phyloP scores from a whole-genome alignment of 2,329 filamentous ascomycete genomes.

The Gliomastix tumulicola region DNA sequence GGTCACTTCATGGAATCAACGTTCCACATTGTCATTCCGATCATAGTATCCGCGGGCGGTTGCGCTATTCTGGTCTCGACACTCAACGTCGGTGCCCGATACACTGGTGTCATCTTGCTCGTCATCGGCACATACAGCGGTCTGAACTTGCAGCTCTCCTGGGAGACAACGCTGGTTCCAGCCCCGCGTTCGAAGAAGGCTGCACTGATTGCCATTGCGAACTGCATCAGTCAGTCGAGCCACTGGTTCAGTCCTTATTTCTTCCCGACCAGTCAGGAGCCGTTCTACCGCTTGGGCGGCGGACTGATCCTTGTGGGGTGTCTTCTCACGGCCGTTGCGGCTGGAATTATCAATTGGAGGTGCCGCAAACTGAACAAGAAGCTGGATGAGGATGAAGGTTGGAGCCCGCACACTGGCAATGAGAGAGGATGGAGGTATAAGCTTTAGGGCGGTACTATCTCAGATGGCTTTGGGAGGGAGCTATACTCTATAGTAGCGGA shows the following conservation, averaged over 20 bases:
- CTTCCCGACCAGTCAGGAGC: conserved; percentile 18
- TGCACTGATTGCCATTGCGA: conserved; percentile 32
- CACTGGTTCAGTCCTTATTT: conserved; percentile 36
- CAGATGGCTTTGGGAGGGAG: too few relatives aligned
- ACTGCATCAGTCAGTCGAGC: conserved; percentile 26
- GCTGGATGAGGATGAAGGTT: conserved; percentile 7
- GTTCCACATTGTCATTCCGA: conserved; percentile 29
- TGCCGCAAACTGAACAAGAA: conserved; percentile 14
- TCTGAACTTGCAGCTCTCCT: conserved; percentile 24
- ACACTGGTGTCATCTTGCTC: conserved; percentile 32
- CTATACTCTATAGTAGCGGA: too few relatives aligned
- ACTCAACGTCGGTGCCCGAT: conserved; percentile 29
- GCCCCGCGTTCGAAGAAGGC: conserved; percentile 30
- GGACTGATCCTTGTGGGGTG: conserved; percentile 17
- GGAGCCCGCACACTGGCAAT: not conserved
- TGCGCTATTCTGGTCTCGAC: conserved; percentile 33
- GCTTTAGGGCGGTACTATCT: too few relatives aligned
- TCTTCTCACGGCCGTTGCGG: conserved; percentile 9
- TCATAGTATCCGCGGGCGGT: conserved; percentile 25
- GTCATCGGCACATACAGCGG: conserved; percentile 27
- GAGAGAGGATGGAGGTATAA: conserved; percentile 1
- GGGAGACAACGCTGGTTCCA: conserved; percentile 33
- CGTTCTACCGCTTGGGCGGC: conserved; percentile 19
- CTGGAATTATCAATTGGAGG: conserved; percentile 9
- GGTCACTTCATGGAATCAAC: conserved; percentile 23